Evolutionary conservation across 768 basidiomycete species (phyloP), one percentile per base, ranked within the genome.

Genomic region (Mycena olivaceomarginata): DNA sequence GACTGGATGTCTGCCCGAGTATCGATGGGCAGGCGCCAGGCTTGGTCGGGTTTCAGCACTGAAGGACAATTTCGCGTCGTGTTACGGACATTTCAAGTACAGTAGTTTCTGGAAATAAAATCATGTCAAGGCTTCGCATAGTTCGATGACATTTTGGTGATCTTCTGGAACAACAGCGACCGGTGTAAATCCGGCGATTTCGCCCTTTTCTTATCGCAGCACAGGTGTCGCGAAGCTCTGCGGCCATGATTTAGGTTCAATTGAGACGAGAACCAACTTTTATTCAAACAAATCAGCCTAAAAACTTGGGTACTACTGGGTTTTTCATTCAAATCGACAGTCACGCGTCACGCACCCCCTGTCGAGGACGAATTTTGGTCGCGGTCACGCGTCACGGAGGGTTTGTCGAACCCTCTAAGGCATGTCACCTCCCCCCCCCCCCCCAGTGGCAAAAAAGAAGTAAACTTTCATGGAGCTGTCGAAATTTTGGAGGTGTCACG

Each of bases 21-120:
- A 65, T 65, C 64, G 64, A 65, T 65, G 64, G 64, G 41, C 41
- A 41, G 64, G 64, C 41, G n/a, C 64, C 64, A n/a, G 64, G 13
- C 25, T 62, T 40, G 60, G 60, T 62, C 39, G 25, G 40, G 60
- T 62, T 6, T 62, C 60, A 20, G 39, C 60, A 62, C 39, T 40
- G 40, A 41, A 62, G 60, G 60, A 62, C 20, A 57, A 40, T 62
- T 62, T 62, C 16, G 39, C 40, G 60, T 39, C 39, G 60, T 40
- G 60, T 41, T 39, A 39, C 11, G 60, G 40, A 62, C 60, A 62
- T 39, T 62, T 41, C n/a, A n/a, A n/a, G n/a, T 62, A 62, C 31
- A 31, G 31, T 31, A 31, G 39, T 62, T 62, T 62, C 39, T 62
- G 60, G 60, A 41, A 40, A 63, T 63, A 63, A 40, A 63, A 40